Evolutionary conservation across 306 rosid species (phyloP), one percentile per base, ranked within the genome.

Genomic region (Erythrophleum fordii): DNA sequence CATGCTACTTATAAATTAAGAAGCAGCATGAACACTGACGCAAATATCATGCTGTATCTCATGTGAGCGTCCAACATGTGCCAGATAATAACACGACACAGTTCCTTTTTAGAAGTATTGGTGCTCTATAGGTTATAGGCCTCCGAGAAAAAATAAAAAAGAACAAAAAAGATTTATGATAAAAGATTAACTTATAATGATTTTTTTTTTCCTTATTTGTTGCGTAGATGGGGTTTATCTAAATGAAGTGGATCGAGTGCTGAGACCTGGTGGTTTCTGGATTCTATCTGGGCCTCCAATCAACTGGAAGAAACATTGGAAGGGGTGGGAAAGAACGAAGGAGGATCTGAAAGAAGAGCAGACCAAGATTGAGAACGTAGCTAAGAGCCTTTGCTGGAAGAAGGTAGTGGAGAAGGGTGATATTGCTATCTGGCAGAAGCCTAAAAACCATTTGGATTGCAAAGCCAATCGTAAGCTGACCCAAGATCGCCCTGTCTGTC

Each of bases 351-450:
- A 83, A 5, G 39, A 86, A 23, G 98, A 93, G 80, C 98, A 91
- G 82, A 72, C 49, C 29, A 73, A 75, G 48, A 89, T 91, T 77
- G 98, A 91, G 83, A 79, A 42, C 2, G 88, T 90, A 3, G 98
- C 93, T 45, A 84, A 64, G 72, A 89, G 91, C 82, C 94, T 93
- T 65, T 93, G 98, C 69, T 93, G 97, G 98, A 90, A 80, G 28
- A 93, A 91, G 72, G 25, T 91, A 59, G 85, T 82, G 25, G 93
- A 91, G 85, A 85, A 85, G 71, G 89, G 78, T 73, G 93, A 89
- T 74, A 85, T 93, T 76, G 91, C 98, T 3, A 91, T 93, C 66
- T 91, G 97, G 98, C 98, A 91, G 79, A 93, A 93, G 81, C 97
- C 98, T 14, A 82, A 29, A 35, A 91, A 91, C 73, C 97, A 93